phyloP scores from a whole-genome alignment of 2,329 filamentous ascomycete genomes.

The Cercospora canescens region DNA sequence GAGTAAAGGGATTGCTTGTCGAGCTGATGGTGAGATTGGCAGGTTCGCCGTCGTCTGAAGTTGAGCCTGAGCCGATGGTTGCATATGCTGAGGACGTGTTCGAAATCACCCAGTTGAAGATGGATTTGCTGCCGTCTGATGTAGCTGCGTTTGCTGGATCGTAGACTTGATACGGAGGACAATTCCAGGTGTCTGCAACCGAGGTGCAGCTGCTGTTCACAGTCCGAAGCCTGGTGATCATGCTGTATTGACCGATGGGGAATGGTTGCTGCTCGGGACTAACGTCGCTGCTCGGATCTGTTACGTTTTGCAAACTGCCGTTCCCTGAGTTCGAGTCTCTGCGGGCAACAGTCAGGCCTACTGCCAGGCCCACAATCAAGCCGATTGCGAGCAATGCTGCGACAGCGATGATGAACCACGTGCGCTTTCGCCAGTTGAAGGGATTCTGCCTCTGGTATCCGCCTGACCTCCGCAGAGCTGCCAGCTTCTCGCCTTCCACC shows the following conservation, averaged over 20 bases:
- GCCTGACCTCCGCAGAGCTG: conserved; percentile 25
- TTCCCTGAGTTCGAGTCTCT: conserved; percentile 3
- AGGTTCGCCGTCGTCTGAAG: conserved; percentile 49
- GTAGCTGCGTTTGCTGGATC: conserved; percentile 31
- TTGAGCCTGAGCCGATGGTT: conserved; percentile 56
- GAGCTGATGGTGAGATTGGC: conserved; percentile 50
- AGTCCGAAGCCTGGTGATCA: conserved; percentile 59
- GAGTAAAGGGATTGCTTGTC: conserved; percentile 56
- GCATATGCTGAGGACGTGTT: conserved; percentile 41
- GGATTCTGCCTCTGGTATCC: conserved; percentile 10
- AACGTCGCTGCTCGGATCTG: background rate
- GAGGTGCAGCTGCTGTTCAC: conserved; percentile 59
- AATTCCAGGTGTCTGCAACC: conserved; percentile 60
- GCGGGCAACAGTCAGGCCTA: conserved; percentile 33
- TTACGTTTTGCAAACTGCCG: background rate
- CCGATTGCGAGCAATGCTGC: conserved; percentile 40
- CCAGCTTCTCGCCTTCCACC: conserved; percentile 34
- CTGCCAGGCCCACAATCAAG: conserved; percentile 42
- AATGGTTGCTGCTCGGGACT: conserved; percentile 43
- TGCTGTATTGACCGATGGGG: conserved; percentile 63
- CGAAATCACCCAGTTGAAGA: conserved; percentile 64
- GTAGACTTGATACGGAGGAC: conserved; percentile 59
- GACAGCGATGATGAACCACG: conserved; percentile 39
- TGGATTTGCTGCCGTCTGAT: conserved; percentile 44
- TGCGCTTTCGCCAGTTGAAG: conserved; percentile 43